A percentile compares a stretch with the other conserved stretches of the same genome.
Conservation (phyloP, 192 early-diverging fungal species). For the Backusella australiensis region DNA sequence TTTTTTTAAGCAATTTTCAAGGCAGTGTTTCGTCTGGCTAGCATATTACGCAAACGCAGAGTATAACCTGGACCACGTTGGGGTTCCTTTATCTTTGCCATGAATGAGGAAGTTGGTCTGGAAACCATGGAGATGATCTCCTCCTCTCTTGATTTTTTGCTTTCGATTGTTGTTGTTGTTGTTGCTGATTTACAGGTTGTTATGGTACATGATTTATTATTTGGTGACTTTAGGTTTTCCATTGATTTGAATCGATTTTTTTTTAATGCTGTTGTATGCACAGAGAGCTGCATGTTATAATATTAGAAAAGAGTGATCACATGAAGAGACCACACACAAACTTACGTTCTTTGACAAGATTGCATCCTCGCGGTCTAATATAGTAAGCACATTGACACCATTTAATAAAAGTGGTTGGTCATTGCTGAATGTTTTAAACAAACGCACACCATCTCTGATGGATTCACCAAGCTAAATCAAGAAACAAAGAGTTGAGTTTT, state of each 20-base stretch:
- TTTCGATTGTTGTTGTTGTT: not conserved
- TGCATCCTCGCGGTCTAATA: constrained; percentile 23
- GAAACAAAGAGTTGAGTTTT: not conserved
- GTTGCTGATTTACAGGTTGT: not conserved
- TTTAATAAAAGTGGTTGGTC: constrained; percentile 12
- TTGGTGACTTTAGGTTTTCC: not conserved
- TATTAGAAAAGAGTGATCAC: not conserved
- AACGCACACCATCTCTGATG: constrained; percentile 6
- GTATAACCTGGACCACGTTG: constrained; percentile 22
- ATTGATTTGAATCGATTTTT: not conserved
- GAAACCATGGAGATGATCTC: not conserved
- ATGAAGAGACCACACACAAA: not conserved
- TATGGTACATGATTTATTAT: not conserved
- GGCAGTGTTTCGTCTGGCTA: constrained; percentile 17
- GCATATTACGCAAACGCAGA: constrained; percentile 17
- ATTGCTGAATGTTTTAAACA: constrained; percentile 17
- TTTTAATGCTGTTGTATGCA: not conserved
- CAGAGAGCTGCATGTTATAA: not conserved
- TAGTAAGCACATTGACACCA: constrained; percentile 18
- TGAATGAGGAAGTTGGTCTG: not conserved
- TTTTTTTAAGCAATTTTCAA: not conserved
- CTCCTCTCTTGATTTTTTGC: not conserved
- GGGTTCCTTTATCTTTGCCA: constrained; percentile 1
- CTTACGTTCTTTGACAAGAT: constrained; percentile 13
- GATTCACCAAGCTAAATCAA: constrained; percentile 10